Evolutionary conservation across 345 rosid species (phyloP).

Genomic region (Excoecaria agallocha): DNA sequence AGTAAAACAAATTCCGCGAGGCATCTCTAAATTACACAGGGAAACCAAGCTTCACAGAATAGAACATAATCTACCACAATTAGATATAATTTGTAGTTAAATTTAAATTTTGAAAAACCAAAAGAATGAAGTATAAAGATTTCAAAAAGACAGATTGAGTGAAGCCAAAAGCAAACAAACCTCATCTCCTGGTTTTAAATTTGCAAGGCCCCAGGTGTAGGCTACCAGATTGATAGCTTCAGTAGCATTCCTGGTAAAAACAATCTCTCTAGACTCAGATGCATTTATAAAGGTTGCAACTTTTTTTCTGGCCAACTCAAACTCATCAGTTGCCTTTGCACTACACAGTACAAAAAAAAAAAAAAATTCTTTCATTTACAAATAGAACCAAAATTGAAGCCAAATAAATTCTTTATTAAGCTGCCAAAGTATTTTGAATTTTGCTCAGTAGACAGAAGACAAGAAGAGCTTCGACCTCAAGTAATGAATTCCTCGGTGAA

Average conservation of each 20-base stretch:
- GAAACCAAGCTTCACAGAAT: not conserved
- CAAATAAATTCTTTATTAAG: not conserved
- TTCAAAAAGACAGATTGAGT: not conserved
- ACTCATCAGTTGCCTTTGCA: constrained; percentile 89
- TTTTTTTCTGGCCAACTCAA: constrained; percentile 84
- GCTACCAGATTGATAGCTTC: constrained; percentile 97
- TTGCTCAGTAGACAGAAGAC: not conserved
- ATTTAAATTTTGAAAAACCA: not conserved
- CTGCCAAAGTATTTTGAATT: not conserved
- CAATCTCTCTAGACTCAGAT: constrained; percentile 59
- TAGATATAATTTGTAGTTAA: not conserved
- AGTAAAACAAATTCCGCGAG: not conserved
- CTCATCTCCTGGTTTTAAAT: constrained; percentile 78
- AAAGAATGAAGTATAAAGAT: not conserved
- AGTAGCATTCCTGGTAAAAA: constrained; percentile 92
- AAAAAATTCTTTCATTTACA: no score
- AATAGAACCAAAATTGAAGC: not conserved
- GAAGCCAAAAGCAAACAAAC: constrained; percentile 28
- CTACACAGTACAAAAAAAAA: constrained; percentile 38
- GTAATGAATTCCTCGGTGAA: constrained; percentile 82
- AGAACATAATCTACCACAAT: not conserved
- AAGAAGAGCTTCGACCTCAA: constrained; percentile 48
- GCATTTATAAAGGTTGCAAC: constrained; percentile 87
- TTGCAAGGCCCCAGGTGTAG: constrained; percentile 74
- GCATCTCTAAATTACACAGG: not conserved